Evolutionary conservation across 345 rosid species (phyloP).

Genomic region (Geranium brycei): DNA sequence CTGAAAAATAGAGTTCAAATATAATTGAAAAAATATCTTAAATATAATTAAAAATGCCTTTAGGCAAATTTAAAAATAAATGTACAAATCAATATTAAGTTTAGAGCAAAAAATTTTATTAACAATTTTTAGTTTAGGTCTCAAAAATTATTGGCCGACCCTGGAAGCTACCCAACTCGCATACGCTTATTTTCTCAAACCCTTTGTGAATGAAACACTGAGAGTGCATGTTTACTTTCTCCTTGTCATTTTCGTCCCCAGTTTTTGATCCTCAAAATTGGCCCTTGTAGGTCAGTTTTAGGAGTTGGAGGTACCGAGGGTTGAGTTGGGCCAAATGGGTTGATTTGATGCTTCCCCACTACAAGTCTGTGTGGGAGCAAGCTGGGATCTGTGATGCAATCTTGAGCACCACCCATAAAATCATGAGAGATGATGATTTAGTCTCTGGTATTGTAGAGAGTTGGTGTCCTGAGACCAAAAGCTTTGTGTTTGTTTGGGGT

Average conservation of each 20-base stretch:
- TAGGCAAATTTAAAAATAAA: too few species aligned
- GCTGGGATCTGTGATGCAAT: constrained; percentile 36
- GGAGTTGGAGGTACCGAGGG: constrained; percentile 23
- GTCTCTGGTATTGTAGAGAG: constrained; percentile 30
- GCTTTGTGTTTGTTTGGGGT: constrained; percentile 45
- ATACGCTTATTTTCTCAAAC: constrained; percentile 29
- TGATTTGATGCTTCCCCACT: constrained; percentile 16
- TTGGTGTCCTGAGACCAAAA: constrained; percentile 38
- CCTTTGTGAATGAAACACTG: constrained; percentile 9
- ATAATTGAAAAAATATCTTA: too few species aligned
- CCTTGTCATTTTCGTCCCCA: constrained; percentile 1
- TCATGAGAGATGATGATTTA: constrained; percentile 19
- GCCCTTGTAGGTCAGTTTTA: constrained; percentile 16
- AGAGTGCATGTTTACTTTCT: constrained; percentile 12
- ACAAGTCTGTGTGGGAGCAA: constrained; percentile 24
- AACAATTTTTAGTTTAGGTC: too few species aligned
- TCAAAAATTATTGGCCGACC: too few species aligned
- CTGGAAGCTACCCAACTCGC: constrained; percentile 12
- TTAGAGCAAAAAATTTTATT: too few species aligned
- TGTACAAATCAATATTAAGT: too few species aligned
- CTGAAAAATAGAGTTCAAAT: too few species aligned
- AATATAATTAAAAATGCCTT: too few species aligned
- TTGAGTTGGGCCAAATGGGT: constrained; percentile 36
- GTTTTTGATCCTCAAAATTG: constrained; percentile 11
- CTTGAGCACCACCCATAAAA: constrained; percentile 25